Conservation (phyloP, 169 alveolate species). For the Eimeria brunetti region DNA sequence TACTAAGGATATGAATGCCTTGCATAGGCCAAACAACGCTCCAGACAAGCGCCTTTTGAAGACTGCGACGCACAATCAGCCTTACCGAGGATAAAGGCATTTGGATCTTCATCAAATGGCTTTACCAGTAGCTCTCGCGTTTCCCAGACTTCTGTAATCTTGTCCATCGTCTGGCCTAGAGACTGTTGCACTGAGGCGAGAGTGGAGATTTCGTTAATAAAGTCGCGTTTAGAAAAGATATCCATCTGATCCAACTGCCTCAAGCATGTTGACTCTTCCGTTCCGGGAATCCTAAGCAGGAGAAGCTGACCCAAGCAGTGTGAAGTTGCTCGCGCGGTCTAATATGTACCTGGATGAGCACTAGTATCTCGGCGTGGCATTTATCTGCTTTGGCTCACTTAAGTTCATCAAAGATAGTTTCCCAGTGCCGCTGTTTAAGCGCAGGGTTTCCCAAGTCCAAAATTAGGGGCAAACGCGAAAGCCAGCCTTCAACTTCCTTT, state of each 20-base stretch:
- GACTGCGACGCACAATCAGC: slow-evolving; percentile 63
- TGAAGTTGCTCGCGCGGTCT: not conserved
- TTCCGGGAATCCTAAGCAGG: slow-evolving; percentile 35
- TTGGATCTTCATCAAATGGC: slow-evolving; percentile 88
- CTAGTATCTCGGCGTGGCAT: not conserved
- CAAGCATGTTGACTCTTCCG: slow-evolving; percentile 76
- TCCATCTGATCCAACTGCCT: slow-evolving; percentile 81
- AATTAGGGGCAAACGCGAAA: slow-evolving; percentile 85
- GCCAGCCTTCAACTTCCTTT: slow-evolving; percentile 84
- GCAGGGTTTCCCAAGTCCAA: slow-evolving; percentile 89
- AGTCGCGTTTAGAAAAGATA: slow-evolving; percentile 81
- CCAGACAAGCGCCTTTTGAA: not conserved
- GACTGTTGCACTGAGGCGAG: slow-evolving; percentile 88
- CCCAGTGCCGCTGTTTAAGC: slow-evolving; percentile 90
- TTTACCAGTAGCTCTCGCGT: slow-evolving; percentile 87
- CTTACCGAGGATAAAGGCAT: slow-evolving; percentile 88
- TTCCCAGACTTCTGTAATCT: slow-evolving; percentile 89
- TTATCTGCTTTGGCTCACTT: not conserved
- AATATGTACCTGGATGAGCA: not conserved
- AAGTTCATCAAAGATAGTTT: slow-evolving; percentile 75
- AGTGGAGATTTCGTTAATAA: slow-evolving; percentile 87
- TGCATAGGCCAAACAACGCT: not conserved
- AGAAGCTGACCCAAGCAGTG: not conserved
- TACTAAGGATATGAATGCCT: not conserved
- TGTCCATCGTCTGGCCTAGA: slow-evolving; percentile 86